Percentiles rank a stretch among this genome's conserved stretches.
These are phyloP conservation scores for Pseudonitzschia delicatissima DNA, from an alignment of 108 stramenopile species.

Conservation along the genomic window DNA sequence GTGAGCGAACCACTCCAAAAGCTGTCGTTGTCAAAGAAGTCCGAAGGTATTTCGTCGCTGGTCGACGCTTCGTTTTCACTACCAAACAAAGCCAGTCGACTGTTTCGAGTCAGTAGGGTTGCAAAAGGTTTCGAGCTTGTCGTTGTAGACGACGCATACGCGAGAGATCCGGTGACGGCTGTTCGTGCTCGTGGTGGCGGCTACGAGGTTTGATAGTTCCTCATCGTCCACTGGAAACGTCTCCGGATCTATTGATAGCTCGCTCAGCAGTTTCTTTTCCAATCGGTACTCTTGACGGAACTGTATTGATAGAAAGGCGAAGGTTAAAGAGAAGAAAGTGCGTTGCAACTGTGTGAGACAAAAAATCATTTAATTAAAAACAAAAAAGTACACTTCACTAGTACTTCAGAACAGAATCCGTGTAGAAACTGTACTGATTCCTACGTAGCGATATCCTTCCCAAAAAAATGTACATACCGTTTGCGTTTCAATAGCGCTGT, in stretches of 20 bases:
- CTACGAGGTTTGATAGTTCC: slow-evolving; percentile 28
- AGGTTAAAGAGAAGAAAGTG: not conserved
- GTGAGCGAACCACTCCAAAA: slow-evolving; percentile 90
- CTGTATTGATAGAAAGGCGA: slow-evolving; percentile 18
- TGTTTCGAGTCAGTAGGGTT: slow-evolving; percentile 26
- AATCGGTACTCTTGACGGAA: slow-evolving; percentile 84
- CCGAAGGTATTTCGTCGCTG: slow-evolving; percentile 21
- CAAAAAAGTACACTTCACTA: not conserved
- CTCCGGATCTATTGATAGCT: slow-evolving; percentile 44
- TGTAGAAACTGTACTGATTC: slow-evolving; percentile 25
- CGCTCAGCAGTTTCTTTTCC: slow-evolving; percentile 56
- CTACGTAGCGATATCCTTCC: slow-evolving; percentile 2
- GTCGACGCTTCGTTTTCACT: not conserved
- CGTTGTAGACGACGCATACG: slow-evolving; percentile 77
- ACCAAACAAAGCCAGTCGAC: slow-evolving; percentile 1
- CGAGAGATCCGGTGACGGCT: slow-evolving; percentile 69
- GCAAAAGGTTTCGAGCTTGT: slow-evolving; percentile 75
- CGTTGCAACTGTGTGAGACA: not conserved
- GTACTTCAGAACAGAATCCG: not conserved
- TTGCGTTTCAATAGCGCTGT: slow-evolving; percentile 69
- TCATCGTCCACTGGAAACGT: slow-evolving; percentile 27
- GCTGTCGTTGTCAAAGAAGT: slow-evolving; percentile 88
- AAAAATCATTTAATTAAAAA: not conserved
- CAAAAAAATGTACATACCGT: slow-evolving; percentile 48
- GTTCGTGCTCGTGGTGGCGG: slow-evolving; percentile 2